Evolutionary conservation across 345 rosid species (phyloP), one percentile per base, ranked within the genome.

Genomic region (Eucalyptus sp.): DNA sequence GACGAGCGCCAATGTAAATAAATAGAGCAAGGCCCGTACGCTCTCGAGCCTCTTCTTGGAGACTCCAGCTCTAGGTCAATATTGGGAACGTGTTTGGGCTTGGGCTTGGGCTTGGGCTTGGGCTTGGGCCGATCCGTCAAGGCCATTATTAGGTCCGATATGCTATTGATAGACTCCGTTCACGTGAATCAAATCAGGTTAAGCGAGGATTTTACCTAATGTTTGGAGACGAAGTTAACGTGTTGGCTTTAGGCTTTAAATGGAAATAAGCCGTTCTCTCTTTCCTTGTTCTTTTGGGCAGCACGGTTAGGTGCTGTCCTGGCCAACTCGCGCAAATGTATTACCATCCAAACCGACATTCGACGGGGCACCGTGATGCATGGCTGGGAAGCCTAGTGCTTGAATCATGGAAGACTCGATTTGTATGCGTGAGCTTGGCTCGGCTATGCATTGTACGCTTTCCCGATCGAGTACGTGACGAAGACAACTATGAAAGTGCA

Each of bases 401-500:
- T 0, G 2, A 76, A 18, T 37, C 48, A 7, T 37, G 83, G 48
- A 37, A 76, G 83, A 5, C 27, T 76, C 4, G 0, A 24, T 24
- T 20, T 20, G 29, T 6, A 37, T 20, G 27, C 8, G 29, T 44
- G 25, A 20, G 83, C 0, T 44, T 41, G 27, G 84, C 48, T 76
- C 0, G 29, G 24, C 8, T 14, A n/a, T 14, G 76, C 37, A n/a
- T n/a, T 14, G 76, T 0, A n/a, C 5, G 15, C 76, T 15, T 64
- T n/a, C 0, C 2, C 0, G 3, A 15, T 64, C 0, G 6, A 64
- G 76, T 11, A 0, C 20, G 0, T 0, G 76, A 0, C 10, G 3
- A n/a, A n/a, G 18, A 14, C 0, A 0, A n/a, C 8, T 1, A 0
- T 12, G 15, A 62, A 2, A 62, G 68, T 0, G 17, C 68, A 29